These are phyloP conservation scores for Nelumbo lutea DNA, from an alignment of 164 flowering plant species.

Conservation along the genomic window DNA sequence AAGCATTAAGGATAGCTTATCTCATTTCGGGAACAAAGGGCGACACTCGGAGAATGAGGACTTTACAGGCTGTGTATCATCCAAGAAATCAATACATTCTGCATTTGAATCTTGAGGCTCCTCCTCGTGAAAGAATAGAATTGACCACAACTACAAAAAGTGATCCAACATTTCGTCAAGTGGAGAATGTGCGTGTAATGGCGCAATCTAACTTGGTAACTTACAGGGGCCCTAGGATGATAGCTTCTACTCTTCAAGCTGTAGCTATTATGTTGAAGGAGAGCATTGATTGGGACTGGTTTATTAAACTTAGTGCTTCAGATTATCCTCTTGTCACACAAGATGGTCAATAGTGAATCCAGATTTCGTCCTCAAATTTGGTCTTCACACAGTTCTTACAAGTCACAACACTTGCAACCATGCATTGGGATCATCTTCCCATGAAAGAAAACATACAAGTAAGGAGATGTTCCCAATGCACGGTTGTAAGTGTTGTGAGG, in stretches of 20 bases:
- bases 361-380: too few relatives aligned
- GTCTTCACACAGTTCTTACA: too few relatives aligned
- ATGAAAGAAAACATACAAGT: too few relatives aligned
- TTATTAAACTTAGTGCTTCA: conserved; percentile 94
- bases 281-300: conserved; percentile 90
- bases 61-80: conserved; percentile 88
- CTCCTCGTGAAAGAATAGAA: conserved; percentile 81
- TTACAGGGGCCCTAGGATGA: conserved; percentile 94
- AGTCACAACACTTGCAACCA: too few relatives aligned
- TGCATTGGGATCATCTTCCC: too few relatives aligned
- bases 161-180: conserved; percentile 64
- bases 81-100: conserved; percentile 87
- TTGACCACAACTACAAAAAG: conserved; percentile 51
- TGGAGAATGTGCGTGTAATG: conserved; percentile 89
- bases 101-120: conserved; percentile 97
- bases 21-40: conserved; percentile 95
- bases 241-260: conserved; percentile 94
- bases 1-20: conserved; percentile 81
- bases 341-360: conserved; percentile 62
- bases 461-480: too few relatives aligned
- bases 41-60: conserved; percentile 87
- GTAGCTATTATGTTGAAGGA: conserved; percentile 78
- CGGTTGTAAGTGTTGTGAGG: too few relatives aligned
- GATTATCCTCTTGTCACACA: conserved; percentile 97
- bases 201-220: conserved; percentile 91